Evolutionary conservation across 2,329 filamentous ascomycete genomes (phyloP), one percentile per base, ranked within the genome.

Genomic region (Aureobasidium mangrovei): DNA sequence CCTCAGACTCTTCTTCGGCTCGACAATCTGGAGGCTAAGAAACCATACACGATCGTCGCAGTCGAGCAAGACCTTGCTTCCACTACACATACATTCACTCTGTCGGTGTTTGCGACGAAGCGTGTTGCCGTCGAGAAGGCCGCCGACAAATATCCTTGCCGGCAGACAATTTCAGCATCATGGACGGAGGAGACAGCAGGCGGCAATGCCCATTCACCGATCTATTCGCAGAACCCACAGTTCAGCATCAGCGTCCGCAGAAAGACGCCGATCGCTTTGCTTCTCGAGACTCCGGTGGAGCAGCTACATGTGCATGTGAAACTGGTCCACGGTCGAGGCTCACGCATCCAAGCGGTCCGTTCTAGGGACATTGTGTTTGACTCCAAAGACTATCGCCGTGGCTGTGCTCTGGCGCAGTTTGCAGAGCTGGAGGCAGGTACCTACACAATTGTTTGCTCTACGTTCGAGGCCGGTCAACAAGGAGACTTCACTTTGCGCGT

Each of bases 391-490:
- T 96, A 98, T 69, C 83, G 87, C 46, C 83, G 85, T 29, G 86
- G 86, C 29, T 88, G 86, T 65, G 86, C 87, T 3, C 74, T 90
- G 32, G 83, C 85, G 2, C 80, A 87, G 58, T 72, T 80, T 5
- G 60, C 68, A 63, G 64, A 73, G 24, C 72, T 95, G 18, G 81
- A 83, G 38, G 72, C 81, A 0, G 91, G 91, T 0, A 77, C 77
- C 0, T 98, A 97, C 68, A 96, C 88, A 0, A 77, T 95, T 54
- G 85, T 96, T 5, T 91, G 86, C 66, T 95, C 89, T 2, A 95
- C 91, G 0, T 97, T 94, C 67, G 89, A 95, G 59, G 78, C 85
- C 0, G 85, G 85, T 7, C 88, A 94, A 64, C 74, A 81, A 1
- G 87, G 86, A 3, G 76, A 77, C 46, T 97, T 94, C 64, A 81